These are phyloP conservation scores for Orbilia brochopaga DNA, from an alignment of 2,329 filamentous ascomycete genomes.

Conservation along the genomic window DNA sequence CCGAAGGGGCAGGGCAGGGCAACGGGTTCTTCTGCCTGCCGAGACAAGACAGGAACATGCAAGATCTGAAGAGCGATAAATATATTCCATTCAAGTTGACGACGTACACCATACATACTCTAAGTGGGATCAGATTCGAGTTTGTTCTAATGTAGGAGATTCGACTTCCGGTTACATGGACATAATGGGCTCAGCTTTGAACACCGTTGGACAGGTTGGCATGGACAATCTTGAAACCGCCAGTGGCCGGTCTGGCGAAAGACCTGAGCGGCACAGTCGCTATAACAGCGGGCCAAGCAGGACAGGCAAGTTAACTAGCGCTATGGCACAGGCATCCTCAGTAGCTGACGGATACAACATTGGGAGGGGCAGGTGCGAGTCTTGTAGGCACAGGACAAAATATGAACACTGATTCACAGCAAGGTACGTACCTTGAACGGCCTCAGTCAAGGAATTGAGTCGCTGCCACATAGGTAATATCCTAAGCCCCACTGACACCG, in stretches of 20 bases:
- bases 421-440: too few species aligned
- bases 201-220: background rate
- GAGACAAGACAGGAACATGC: too few species aligned
- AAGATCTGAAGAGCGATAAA: too few species aligned
- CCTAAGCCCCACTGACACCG: background rate
- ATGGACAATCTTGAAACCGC: background rate
- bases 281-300: background rate
- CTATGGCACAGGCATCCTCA: background rate
- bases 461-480: background rate
- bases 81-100: too few species aligned
- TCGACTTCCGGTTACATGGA: conserved; percentile 8
- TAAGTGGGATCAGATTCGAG: too few species aligned
- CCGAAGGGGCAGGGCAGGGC: too few species aligned
- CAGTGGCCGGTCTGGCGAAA: background rate
- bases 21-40: too few species aligned
- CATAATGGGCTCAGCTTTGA: background rate
- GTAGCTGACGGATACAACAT: background rate
- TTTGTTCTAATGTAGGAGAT: conserved; percentile 6
- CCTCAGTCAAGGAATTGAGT: too few species aligned
- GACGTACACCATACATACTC: too few species aligned
- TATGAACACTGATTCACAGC: background rate
- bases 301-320: background rate
- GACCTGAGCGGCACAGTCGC: background rate
- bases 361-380: background rate
- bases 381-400: background rate